Evolutionary conservation across 2,329 filamentous ascomycete genomes (phyloP), one percentile per base, ranked within the genome.

Genomic region (Pseudogymnoascus sp.): DNA sequence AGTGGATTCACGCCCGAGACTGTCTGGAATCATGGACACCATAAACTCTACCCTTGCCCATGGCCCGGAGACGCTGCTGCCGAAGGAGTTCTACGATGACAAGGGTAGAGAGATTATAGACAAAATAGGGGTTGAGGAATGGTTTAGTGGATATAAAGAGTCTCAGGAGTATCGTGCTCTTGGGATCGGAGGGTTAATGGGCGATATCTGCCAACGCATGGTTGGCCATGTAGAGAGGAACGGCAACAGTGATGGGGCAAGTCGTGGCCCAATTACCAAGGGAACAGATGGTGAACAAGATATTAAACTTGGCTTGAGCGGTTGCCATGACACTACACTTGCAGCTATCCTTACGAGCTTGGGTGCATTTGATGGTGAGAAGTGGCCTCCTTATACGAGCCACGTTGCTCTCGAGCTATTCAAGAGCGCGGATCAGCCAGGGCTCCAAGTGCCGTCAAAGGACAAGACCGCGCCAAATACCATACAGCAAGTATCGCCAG

Each of bases 341-440:
- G 95, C 91, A 2, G 90, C 84, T 1, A 79, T 91, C 1, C 78
- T 99, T 29, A 79, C 88, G 15, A 90, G 90, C 68, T 76, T 97
- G 6, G 95, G 93, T 2, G 89, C 89, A 2, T 95, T 91, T 72
- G 80, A 90, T 44, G 78, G 78, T 19, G 83, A 83, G 59, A 81
- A 82, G 37, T 99, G 95, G 95, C 95, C 95, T 0, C 93, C 92
- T 0, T 99, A 93, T 72, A 97, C 93, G 0, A 93, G 90, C 69
- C 92, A 96, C 70, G 83, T 99, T 67, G 93, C 95, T 33, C 80
- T 99, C 62, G 95, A 99, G 76, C 82, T 97, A 66, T 97, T 97
- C 79, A 85, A 83, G 42, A 82, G 84, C 68, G 73, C 77, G 42
- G 70, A 74, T 50, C 29, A 63, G 68, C 64, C 69, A 71, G 40